phyloP scores from a whole-genome alignment of 192 early-diverging fungal genomes.

The Gaertneriomyces sp. region DNA sequence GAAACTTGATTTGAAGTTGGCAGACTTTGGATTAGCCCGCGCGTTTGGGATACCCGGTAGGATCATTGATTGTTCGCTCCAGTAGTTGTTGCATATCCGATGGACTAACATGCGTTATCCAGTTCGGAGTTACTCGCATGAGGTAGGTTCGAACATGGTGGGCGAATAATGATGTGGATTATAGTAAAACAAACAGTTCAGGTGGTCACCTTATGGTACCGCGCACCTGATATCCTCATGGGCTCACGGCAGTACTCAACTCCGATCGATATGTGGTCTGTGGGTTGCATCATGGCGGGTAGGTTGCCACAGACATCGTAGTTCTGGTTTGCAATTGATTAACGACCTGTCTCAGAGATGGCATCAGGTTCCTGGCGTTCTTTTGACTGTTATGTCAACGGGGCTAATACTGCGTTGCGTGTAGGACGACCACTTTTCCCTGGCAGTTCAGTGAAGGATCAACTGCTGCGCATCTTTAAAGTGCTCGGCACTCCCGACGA shows the following conservation, averaged over 20 bases:
- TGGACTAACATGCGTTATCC: background rate
- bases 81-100: background rate
- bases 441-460: conserved; percentile 82
- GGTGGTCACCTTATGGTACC: conserved; percentile 99
- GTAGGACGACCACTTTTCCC: conserved; percentile 84
- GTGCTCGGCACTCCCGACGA: conserved; percentile 74
- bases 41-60: conserved; percentile 92
- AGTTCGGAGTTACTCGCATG: conserved; percentile 73
- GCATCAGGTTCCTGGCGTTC: conserved; percentile 19
- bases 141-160: conserved; percentile 32
- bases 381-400: background rate
- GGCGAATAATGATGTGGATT: background rate
- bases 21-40: conserved; percentile 93
- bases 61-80: background rate
- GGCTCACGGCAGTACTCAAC: conserved; percentile 93
- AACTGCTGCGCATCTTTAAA: conserved; percentile 89
- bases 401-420: background rate
- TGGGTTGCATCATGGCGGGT: conserved; percentile 87
- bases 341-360: conserved; percentile 19
- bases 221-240: conserved; percentile 91
- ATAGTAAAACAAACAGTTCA: conserved; percentile 30
- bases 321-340: too few species aligned
- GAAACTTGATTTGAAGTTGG: conserved; percentile 52
- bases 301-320: background rate
- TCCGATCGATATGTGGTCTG: conserved; percentile 97